Conservation (phyloP, 2,329 filamentous ascomycete species). For the Venturia effusa region DNA sequence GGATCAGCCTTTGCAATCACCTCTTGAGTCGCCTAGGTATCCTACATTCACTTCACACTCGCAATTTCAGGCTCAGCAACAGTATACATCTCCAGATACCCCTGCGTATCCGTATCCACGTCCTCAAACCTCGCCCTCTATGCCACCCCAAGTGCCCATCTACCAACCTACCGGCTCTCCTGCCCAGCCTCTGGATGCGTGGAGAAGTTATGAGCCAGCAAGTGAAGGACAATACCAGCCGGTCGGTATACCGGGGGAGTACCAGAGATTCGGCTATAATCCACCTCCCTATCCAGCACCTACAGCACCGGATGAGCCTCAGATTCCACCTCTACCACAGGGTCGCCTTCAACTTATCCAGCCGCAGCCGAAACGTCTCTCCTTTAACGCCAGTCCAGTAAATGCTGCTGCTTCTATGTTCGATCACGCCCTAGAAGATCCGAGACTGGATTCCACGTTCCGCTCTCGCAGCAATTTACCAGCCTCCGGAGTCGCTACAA, state of each 20-base stretch:
- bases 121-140: neutral
- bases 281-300: neutral
- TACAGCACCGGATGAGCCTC: slow-evolving; percentile 1
- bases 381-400: neutral
- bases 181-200: neutral
- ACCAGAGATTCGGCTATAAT: neutral
- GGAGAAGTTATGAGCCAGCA: neutral
- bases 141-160: neutral
- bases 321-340: slow-evolving; percentile 9
- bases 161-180: neutral
- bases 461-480: neutral
- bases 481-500: neutral
- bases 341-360: slow-evolving; percentile 4
- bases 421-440: slow-evolving; percentile 1
- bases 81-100: neutral
- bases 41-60: neutral
- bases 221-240: neutral
- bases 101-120: neutral
- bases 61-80: neutral
- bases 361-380: slow-evolving; percentile 5
- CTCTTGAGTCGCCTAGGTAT: neutral
- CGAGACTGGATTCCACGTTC: slow-evolving; percentile 7
- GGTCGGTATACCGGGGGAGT: neutral
- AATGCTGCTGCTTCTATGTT: neutral
- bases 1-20: slow-evolving; percentile 3